Evolutionary conservation across 2,329 filamentous ascomycete species (phyloP), one percentile per base, ranked within the genome.

Genomic region (Drechslera avenae): DNA sequence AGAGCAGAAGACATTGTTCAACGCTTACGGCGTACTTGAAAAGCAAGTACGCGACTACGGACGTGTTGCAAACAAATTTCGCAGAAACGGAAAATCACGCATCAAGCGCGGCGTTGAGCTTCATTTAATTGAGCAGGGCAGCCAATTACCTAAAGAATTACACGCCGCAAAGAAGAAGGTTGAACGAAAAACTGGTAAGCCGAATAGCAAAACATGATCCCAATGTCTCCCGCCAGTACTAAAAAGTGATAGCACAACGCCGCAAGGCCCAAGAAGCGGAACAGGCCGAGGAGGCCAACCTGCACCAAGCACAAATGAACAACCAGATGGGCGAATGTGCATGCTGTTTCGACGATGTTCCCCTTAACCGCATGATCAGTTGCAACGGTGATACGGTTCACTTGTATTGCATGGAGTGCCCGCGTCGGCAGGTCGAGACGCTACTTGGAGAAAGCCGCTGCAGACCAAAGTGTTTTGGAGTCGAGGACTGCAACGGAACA

Each of bases 391-490:
- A 81, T 0, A 61, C 67, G 0, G 58, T 74, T 1, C 89, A 92
- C 60, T 83, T 81, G 66, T 92, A 93, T 70, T 96, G 91, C 69
- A 77, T 78, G 39, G 73, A 75, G 1, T 96, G 91, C 66, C 80
- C 86, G 5, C 83, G 78, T 49, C 81, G 72, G 17, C 85, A 85
- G 54, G 87, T 90, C 4, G 84, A 90, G 62, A 82, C 76, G 5
- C 81, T 86, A 57, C 81, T 95, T 44, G 90, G 89, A 1, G 76
- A 85, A 17, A 82, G 82, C n/a, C 86, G 84, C 55, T 88, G 89
- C 66, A 77, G 84, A 37, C 77, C 94, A 16, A 69, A 73, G 2
- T 96, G 91, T 72, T 86, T 92, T 78, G 88, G 86, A 52, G 84
- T 64, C 31, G 47, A 57, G 13, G 52, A 60, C 10, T 95, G 91